Percentiles rank a stretch among this genome's conserved stretches.
phyloP scores from a whole-genome alignment of 2,329 filamentous ascomycete genomes.

The Onygena corvina region DNA sequence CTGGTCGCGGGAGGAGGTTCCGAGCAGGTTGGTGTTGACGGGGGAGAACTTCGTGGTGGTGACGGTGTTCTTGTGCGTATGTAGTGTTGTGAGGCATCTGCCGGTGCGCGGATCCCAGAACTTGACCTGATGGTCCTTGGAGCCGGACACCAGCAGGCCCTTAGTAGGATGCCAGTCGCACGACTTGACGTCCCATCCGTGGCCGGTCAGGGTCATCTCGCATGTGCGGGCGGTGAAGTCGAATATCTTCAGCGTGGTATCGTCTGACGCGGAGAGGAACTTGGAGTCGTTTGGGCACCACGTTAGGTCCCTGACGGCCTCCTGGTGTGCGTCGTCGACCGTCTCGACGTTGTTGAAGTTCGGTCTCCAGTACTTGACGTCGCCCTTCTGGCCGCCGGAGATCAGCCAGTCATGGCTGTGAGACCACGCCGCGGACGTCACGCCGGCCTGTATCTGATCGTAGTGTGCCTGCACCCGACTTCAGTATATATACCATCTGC shows the following conservation, averaged over 20 bases:
- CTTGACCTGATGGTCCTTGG: conserved; percentile 94
- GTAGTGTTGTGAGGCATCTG: conserved; percentile 81
- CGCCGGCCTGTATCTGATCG: conserved; percentile 35
- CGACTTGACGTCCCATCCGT: conserved; percentile 94
- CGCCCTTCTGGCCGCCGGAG: conserved; percentile 85
- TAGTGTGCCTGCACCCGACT: conserved; percentile 56
- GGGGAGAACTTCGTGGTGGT: conserved; percentile 86
- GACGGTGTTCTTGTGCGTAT: conserved; percentile 95
- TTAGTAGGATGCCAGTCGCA: conserved; percentile 97
- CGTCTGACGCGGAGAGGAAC: conserved; percentile 91
- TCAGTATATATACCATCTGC: neutral
- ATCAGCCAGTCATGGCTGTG: conserved; percentile 95
- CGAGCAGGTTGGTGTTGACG: conserved; percentile 69
- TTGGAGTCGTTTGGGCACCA: conserved; percentile 92
- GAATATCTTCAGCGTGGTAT: conserved; percentile 86
- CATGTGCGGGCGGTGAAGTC: conserved; percentile 81
- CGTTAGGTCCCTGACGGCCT: conserved; percentile 79
- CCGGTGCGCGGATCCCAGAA: conserved; percentile 94
- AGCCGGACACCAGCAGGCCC: conserved; percentile 85
- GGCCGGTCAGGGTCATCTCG: conserved; percentile 76
- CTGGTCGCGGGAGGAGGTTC: conserved; percentile 85
- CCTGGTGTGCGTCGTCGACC: conserved; percentile 69
- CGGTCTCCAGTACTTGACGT: conserved; percentile 97
- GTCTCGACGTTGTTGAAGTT: conserved; percentile 99
- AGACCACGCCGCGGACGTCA: conserved; percentile 53